Base-by-base conservation (phyloP, 306 rosid species). In the Quercus cerris region DNA sequence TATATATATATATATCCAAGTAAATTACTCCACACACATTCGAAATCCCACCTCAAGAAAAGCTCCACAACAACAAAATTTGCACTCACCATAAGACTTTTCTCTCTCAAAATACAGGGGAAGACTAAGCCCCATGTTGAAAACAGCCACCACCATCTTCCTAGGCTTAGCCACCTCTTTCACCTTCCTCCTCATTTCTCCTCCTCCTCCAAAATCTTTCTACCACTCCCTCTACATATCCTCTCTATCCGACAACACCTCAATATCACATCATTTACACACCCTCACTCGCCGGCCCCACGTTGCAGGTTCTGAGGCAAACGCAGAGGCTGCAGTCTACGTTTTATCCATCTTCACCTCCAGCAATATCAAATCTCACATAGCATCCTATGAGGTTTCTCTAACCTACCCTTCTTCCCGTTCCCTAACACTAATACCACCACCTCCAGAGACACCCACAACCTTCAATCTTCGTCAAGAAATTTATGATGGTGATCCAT, bases 221-320 rank as follows among this genome's bases (percentile, higher is more conserved):
- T 89, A 84, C 38, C 94, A 92, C 73, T 83, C 92, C 15, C 91
- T 92, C 86, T 92, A 77, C 85, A 22, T 84, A 8, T 91, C 97
- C 5, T 84, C 93, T 3, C 77, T 90, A 1, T 75, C 92, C 20
- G 78, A 79, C 70, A 90, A 90, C 78, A 77, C 70, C 52, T 92
- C 94, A 35, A 82, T 90, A 62, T 67, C 91, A 27, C 28, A 66
- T 80, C 86, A 85, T 82, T 93, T 92, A 56, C 5, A 72, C 73
- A 77, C 81, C 35, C 90, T 92, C 84, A 92, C 93, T 1, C 81
- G 70, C 61, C 87, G 89, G 51, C 94, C 97, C 18, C 97, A 90
- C 64, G 77, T 70, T 46, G 92, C 94, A 20, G 89, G 92, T 25
- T 80, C 91, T 14, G 73, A 78, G 75, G 97, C 97, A 63, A 92